Conservation (phyloP, 2,329 filamentous ascomycete genomes). For the Pyricularia grisea region DNA sequence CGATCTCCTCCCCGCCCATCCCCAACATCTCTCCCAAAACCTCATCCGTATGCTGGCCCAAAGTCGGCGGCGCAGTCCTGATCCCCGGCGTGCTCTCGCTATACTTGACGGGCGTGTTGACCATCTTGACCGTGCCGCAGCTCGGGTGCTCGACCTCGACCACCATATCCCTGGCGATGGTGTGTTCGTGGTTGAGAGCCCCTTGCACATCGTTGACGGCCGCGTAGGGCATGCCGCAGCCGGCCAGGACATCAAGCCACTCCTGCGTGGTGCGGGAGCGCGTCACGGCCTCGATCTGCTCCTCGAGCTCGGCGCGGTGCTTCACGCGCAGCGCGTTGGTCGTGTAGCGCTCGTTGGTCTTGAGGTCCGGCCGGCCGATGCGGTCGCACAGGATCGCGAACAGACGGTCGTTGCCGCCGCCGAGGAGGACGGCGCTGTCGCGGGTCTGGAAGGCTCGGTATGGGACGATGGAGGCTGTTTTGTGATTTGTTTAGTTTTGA, state of each 20-base stretch:
- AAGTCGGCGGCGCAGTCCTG: conserved; percentile 67
- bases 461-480: conserved; percentile 82
- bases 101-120: conserved; percentile 93
- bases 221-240: conserved; percentile 84
- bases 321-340: conserved; percentile 55
- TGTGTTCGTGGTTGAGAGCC: conserved; percentile 78
- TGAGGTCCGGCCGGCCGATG: conserved; percentile 50
- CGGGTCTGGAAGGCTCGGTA: conserved; percentile 76
- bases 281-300: conserved; percentile 68
- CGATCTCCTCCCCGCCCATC: conserved; percentile 48
- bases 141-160: conserved; percentile 72
- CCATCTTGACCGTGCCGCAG: conserved; percentile 79
- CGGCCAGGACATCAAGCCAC: conserved; percentile 81
- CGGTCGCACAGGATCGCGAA: conserved; percentile 56
- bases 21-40: conserved; percentile 57
- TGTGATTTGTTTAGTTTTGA: conserved; percentile 5
- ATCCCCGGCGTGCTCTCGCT: conserved; percentile 72
- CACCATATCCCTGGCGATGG: conserved; percentile 80
- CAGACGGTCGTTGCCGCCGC: conserved; percentile 63
- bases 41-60: conserved; percentile 83
- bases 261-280: conserved; percentile 71
- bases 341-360: conserved; percentile 46
- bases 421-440: conserved; percentile 61
- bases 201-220: conserved; percentile 88
- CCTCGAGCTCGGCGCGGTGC: conserved; percentile 69